Evolutionary conservation across 23 red algal genomes (phyloP).

Genomic region (Gracilaria gracilis): DNA sequence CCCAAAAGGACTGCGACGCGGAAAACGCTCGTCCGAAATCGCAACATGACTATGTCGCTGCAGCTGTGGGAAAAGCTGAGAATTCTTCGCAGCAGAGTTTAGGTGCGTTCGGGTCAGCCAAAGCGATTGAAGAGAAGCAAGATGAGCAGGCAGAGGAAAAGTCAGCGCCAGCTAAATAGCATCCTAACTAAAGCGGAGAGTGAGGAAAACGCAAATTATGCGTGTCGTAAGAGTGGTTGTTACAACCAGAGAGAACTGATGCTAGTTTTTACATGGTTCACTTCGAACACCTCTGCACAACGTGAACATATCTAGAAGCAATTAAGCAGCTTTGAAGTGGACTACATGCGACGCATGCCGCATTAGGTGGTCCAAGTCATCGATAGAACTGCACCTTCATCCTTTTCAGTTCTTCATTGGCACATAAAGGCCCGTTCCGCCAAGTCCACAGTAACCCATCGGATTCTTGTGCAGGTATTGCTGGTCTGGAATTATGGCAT

Average conservation of each 20-base stretch:
- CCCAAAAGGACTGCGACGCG: not conserved
- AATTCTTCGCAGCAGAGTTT: not conserved
- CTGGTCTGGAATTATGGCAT: slow-evolving; percentile 57
- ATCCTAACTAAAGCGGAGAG: not conserved
- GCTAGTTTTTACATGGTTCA: not conserved
- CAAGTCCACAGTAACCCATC: slow-evolving; percentile 75
- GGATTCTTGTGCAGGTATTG: slow-evolving; percentile 95
- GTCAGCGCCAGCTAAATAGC: not conserved
- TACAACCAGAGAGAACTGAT: not conserved
- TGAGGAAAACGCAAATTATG: not conserved
- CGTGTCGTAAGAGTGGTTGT: not conserved
- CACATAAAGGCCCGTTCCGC: slow-evolving; percentile 77
- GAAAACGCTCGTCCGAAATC: too few species aligned
- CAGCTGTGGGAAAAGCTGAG: not conserved
- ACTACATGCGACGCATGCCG: not conserved
- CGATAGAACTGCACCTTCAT: not conserved
- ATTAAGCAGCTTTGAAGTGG: not conserved
- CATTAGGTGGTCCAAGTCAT: not conserved
- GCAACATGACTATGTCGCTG: not conserved
- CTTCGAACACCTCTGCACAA: not conserved
- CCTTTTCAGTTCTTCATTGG: slow-evolving; percentile 26
- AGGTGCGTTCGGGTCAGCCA: not conserved
- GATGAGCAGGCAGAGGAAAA: not conserved
- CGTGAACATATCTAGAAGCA: not conserved
- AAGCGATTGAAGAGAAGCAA: not conserved